A percentile compares a stretch with the other conserved stretches of the same genome.
Conservation (phyloP, 2,329 filamentous ascomycete species). For the Helotiales sp. region DNA sequence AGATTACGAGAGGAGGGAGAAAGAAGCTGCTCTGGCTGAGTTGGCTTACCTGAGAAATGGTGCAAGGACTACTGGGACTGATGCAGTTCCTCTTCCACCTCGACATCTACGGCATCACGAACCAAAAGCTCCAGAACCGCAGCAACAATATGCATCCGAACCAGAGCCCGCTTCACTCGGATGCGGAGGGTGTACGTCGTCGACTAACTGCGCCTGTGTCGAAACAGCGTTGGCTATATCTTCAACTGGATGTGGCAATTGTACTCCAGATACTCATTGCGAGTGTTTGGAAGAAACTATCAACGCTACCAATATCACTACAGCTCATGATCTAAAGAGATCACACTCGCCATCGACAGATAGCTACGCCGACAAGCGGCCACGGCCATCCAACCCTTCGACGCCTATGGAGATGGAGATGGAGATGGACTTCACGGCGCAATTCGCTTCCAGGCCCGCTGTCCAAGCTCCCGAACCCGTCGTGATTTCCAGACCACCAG, state of each 20-base stretch:
- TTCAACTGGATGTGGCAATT: slow-evolving; percentile 63
- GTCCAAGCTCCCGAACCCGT: slow-evolving; percentile 18
- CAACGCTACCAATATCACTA: slow-evolving; percentile 12
- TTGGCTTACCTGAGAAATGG: slow-evolving; percentile 37
- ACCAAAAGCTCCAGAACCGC: slow-evolving; percentile 21
- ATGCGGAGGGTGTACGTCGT: slow-evolving; percentile 57
- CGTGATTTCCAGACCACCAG: slow-evolving; percentile 40
- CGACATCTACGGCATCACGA: slow-evolving; percentile 28
- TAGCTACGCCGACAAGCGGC: slow-evolving; percentile 51
- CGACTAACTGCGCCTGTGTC: slow-evolving; percentile 57
- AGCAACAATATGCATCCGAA: slow-evolving; percentile 31
- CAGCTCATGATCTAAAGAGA: slow-evolving; percentile 31
- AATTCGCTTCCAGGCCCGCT: slow-evolving; percentile 52
- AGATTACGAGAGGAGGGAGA: slow-evolving; percentile 40
- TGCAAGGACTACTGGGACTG: slow-evolving; percentile 33
- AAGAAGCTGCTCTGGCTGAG: slow-evolving; percentile 43
- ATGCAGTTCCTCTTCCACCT: slow-evolving; percentile 43
- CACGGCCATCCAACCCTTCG: slow-evolving; percentile 46
- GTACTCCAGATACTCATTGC: slow-evolving; percentile 61
- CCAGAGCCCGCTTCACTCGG: slow-evolving; percentile 36
- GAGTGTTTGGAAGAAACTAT: slow-evolving; percentile 54
- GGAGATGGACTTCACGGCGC: slow-evolving; percentile 69
- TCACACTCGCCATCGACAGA: slow-evolving; percentile 31
- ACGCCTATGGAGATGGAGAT: slow-evolving; percentile 62
- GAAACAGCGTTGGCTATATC: slow-evolving; percentile 58